Conservation (phyloP, 225 moss, liverwort and hornwort genomes). For the Marchantia polymorpha region DNA sequence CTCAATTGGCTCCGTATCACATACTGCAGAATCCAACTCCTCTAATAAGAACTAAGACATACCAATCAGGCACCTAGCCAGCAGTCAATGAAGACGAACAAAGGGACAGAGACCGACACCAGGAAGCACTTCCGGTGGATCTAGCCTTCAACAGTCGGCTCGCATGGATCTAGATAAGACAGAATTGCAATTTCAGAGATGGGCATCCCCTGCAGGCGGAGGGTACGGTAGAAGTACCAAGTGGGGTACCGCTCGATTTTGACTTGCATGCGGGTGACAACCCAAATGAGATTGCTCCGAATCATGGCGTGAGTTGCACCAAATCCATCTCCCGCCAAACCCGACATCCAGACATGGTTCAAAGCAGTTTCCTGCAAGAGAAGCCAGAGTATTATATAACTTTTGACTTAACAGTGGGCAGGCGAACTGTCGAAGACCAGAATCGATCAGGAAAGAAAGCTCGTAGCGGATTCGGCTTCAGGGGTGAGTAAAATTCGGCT, state of each 20-base stretch:
- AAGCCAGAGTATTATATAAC: neutral
- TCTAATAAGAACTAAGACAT: neutral
- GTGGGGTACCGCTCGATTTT: slow-evolving; percentile 38
- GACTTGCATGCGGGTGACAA: slow-evolving; percentile 43
- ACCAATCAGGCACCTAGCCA: neutral
- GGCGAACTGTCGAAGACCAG: neutral
- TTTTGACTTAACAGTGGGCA: neutral
- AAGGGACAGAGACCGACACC: neutral
- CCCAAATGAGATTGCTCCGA: slow-evolving; percentile 38
- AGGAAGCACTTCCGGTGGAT: neutral
- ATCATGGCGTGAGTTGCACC: slow-evolving; percentile 45
- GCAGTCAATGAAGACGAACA: neutral
- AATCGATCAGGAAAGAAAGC: neutral
- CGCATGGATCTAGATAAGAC: no score
- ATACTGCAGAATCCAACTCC: neutral
- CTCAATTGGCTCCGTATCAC: neutral
- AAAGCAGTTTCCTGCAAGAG: slow-evolving; percentile 35
- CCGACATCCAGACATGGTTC: slow-evolving; percentile 42
- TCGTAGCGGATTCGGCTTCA: neutral
- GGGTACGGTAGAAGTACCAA: slow-evolving; percentile 18
- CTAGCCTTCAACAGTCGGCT: no score
- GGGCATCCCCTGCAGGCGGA: neutral
- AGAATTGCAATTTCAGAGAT: no score
- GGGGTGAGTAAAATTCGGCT: no score
- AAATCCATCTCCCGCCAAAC: slow-evolving; percentile 42